phyloP scores from a whole-genome alignment of 148 eudicot species.

The Mesembryanthemum crystallinum region DNA sequence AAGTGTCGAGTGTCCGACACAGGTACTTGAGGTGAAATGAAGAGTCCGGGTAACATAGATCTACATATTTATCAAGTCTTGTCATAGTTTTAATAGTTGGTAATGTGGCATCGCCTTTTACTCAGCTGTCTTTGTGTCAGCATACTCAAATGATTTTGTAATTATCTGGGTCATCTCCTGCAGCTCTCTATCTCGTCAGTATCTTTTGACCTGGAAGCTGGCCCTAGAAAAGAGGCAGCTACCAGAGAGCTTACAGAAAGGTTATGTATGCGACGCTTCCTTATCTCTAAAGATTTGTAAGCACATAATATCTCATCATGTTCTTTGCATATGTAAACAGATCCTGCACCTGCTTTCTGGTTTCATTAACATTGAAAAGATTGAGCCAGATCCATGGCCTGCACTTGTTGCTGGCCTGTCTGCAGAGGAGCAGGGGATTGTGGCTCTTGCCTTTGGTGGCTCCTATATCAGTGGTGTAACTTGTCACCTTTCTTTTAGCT shows the following conservation, averaged over 20 bases:
- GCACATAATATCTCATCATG: no score
- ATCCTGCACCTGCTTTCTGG: constrained; percentile 74
- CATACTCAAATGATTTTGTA: not conserved
- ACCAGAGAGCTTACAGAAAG: constrained; percentile 77
- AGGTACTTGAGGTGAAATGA: no score
- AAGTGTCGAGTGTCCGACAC: no score
- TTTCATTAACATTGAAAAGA: constrained; percentile 82
- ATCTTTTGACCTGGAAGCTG: constrained; percentile 98
- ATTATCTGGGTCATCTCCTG: constrained; percentile 20
- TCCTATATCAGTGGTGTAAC: constrained; percentile 15
- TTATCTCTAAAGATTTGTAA: not conserved
- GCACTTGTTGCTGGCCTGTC: constrained; percentile 82
- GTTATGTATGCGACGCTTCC: constrained; percentile 31
- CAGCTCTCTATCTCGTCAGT: constrained; percentile 96
- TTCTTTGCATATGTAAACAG: constrained; percentile 38
- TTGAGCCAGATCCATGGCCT: constrained; percentile 90
- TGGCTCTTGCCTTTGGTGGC: constrained; percentile 89
- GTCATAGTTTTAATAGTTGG: not conserved
- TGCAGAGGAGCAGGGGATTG: constrained; percentile 85
- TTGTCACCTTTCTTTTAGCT: constrained; percentile 1
- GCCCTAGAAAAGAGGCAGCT: constrained; percentile 81
- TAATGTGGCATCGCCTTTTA: not conserved
- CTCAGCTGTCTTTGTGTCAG: not conserved
- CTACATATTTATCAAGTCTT: not conserved
- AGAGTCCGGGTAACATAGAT: no score